Evolutionary conservation across 345 rosid species (phyloP).

Genomic region (Euphorbia tirucalli): DNA sequence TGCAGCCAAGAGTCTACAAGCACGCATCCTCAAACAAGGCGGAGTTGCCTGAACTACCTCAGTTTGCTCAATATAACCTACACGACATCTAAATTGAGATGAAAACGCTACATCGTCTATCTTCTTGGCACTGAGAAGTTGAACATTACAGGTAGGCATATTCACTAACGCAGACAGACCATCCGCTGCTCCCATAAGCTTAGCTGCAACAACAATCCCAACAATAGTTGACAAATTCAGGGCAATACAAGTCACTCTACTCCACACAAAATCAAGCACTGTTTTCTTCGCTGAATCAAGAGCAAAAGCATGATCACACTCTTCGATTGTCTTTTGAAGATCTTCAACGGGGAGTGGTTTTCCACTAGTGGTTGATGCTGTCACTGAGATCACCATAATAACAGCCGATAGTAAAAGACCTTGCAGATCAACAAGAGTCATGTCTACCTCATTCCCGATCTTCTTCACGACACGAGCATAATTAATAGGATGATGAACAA

Average conservation of each 20-base stretch:
- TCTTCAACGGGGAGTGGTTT: slow-evolving; percentile 76
- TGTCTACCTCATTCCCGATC: slow-evolving; percentile 81
- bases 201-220: slow-evolving; percentile 95
- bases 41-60: slow-evolving; percentile 84
- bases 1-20: slow-evolving; percentile 77
- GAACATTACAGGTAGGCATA: slow-evolving; percentile 96
- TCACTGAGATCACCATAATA: slow-evolving; percentile 92
- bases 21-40: slow-evolving; percentile 70
- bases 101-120: slow-evolving; percentile 93
- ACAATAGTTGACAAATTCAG: slow-evolving; percentile 89
- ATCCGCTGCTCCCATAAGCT: slow-evolving; percentile 96
- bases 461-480: slow-evolving; percentile 90
- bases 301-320: slow-evolving; percentile 82
- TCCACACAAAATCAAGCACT: slow-evolving; percentile 92
- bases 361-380: too few species aligned
- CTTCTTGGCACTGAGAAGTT: slow-evolving; percentile 87
- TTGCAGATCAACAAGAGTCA: slow-evolving; percentile 84
- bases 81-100: slow-evolving; percentile 63
- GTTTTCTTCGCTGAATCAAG: slow-evolving; percentile 76
- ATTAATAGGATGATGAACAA: too few species aligned
- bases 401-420: slow-evolving; percentile 82
- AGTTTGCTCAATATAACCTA: slow-evolving; percentile 85
- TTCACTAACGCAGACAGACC: slow-evolving; percentile 83
- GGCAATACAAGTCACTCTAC: slow-evolving; percentile 92
- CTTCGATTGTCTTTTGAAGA: slow-evolving; percentile 71